Conservation (phyloP, 2,329 filamentous ascomycete genomes). For the Aspergillus chevalieri region DNA sequence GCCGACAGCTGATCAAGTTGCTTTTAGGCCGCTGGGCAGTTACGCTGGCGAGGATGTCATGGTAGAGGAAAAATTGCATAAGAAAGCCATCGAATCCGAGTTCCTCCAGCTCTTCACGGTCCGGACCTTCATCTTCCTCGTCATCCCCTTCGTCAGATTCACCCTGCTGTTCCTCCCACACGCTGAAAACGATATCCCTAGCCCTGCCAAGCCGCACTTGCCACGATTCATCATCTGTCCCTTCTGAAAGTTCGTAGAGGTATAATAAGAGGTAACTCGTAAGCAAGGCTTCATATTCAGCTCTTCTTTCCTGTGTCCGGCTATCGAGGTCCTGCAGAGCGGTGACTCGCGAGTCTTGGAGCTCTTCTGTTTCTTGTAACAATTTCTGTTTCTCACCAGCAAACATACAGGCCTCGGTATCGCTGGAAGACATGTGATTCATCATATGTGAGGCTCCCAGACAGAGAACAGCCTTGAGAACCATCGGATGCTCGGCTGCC, state of each 20-base stretch:
- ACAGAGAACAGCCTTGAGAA: too few species aligned
- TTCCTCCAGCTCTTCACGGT: not conserved
- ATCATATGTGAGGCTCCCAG: too few species aligned
- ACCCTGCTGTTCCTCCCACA: not conserved
- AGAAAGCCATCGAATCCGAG: not conserved
- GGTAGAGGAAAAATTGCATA: not conserved
- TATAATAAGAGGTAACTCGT: not conserved
- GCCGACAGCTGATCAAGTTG: not conserved
- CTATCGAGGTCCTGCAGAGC: not conserved
- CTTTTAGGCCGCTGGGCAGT: not conserved
- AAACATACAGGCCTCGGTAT: too few species aligned
- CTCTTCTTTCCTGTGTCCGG: not conserved
- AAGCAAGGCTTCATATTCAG: not conserved
- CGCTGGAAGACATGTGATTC: too few species aligned
- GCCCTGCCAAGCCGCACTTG: not conserved
- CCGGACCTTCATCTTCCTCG: not conserved
- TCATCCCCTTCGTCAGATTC: not conserved
- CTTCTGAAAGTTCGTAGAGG: not conserved
- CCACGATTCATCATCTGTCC: not conserved
- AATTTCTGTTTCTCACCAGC: not conserved
- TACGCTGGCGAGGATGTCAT: not conserved
- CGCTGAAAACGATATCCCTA: not conserved
- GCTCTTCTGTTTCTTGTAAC: not conserved
- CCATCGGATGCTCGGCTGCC: too few species aligned
- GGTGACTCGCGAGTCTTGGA: not conserved